Evolutionary conservation across 2,329 filamentous ascomycete genomes (phyloP), one percentile per base, ranked within the genome.

Genomic region (Magnaporthiopsis rhizophila): DNA sequence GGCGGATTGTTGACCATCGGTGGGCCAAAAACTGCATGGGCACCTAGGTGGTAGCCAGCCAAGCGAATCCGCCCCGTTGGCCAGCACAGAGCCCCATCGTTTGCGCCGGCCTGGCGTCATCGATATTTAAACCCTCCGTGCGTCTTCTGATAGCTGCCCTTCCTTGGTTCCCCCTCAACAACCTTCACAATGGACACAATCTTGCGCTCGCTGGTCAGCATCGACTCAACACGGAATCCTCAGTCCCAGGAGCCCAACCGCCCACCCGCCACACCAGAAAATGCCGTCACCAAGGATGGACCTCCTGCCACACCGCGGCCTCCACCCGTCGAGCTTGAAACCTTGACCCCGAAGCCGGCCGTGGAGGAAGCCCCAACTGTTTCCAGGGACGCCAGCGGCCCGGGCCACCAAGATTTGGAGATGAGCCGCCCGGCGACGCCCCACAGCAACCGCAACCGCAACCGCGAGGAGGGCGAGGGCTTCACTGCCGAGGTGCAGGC

Each of bases 401-500:
- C 66, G 58, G 67, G 28, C 28, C 28, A 69, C 3, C 70, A 53
- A 57, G 74, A 80, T 65, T 71, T 86, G 1, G 86, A 88, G 69
- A 81, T 79, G 71, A 88, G 83, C 69, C 74, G 80, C 18, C 81
- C 84, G 3, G 69, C 78, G 8, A 83, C 83, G 5, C 24, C 69
- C 1, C 62, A 34, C 69, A 66, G 30, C 70, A 68, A 3, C 56
- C 69, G 28, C 28, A 30, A 30, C 28, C 28, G 28, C 7, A 8
- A 36, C 3, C 3, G 34, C 34, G 34, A 30, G 28, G 5, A 30
- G 28, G 28, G 70, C 7, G 64, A 65, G 12, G 64, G 58, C 18
- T 76, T 78, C 9, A 78, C 74, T 9, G 78, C 78, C 0, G 78
- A 81, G 59, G 74, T 80, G 3, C 71, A 85, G 38, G 84, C 85